phyloP scores from a whole-genome alignment of 2,329 filamentous ascomycete genomes.

The Lachnellula hyalina region DNA sequence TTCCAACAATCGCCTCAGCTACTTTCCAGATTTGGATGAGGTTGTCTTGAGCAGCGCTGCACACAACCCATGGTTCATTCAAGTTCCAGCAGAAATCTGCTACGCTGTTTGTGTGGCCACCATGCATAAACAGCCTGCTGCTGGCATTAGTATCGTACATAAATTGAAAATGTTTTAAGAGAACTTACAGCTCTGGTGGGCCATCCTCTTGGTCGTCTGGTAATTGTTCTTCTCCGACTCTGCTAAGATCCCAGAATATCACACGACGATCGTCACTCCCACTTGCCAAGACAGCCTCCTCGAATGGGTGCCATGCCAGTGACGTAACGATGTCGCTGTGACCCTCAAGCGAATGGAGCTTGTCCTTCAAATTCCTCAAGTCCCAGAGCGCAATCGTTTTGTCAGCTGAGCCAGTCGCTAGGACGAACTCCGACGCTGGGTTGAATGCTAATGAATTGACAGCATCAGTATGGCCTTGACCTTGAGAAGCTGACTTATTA shows the following conservation, averaged over 20 bases:
- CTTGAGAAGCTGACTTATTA: conserved; percentile 63
- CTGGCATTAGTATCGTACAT: conserved; percentile 2
- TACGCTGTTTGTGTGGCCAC: conserved; percentile 93
- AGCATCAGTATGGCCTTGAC: conserved; percentile 78
- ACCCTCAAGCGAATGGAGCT: conserved; percentile 83
- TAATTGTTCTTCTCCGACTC: conserved; percentile 88
- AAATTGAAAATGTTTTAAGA: not conserved
- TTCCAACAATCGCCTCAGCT: conserved; percentile 73
- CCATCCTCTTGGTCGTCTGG: conserved; percentile 95
- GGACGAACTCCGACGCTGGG: conserved; percentile 78
- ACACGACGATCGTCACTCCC: conserved; percentile 90
- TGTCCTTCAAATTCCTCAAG: conserved; percentile 81
- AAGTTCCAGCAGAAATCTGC: conserved; percentile 98
- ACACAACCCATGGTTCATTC: conserved; percentile 94
- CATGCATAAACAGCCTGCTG: conserved; percentile 88
- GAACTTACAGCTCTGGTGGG: conserved; percentile 80
- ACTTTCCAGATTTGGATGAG: conserved; percentile 93
- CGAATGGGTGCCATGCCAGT: conserved; percentile 88
- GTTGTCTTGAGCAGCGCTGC: conserved; percentile 94
- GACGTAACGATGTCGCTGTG: conserved; percentile 89
- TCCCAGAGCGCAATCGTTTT: conserved; percentile 97
- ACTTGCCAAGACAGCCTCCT: conserved; percentile 82
- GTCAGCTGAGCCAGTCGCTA: conserved; percentile 91
- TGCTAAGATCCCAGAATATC: conserved; percentile 93
- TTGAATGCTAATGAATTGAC: conserved; percentile 97